Percentiles rank a stretch among this genome's conserved stretches.
Evolutionary conservation across 371 early-diverging fungal genomes (phyloP).

Genomic region (Capillidium rhysosporum): DNA sequence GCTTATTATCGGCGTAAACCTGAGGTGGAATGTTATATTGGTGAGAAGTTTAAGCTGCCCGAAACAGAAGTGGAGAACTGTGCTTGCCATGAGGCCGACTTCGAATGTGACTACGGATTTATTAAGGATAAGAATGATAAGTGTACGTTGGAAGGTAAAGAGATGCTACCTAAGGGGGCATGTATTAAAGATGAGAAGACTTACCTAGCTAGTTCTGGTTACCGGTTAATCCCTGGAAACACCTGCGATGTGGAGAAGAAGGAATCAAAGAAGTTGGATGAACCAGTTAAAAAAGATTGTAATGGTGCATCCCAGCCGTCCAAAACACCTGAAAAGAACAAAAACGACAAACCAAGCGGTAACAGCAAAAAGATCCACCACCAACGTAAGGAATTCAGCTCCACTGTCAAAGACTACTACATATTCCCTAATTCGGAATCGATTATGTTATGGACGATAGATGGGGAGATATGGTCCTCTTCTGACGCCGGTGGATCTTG

Average conservation of each 20-base stretch:
- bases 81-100: slow-evolving; percentile 62
- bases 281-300: slow-evolving; percentile 37
- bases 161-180: slow-evolving; percentile 22
- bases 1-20: slow-evolving; percentile 51
- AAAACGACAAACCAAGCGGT: background rate
- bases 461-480: slow-evolving; percentile 38
- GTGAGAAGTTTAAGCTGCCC: slow-evolving; percentile 34
- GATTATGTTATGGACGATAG: slow-evolving; percentile 26
- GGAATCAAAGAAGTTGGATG: slow-evolving; percentile 29
- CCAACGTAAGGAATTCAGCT: background rate
- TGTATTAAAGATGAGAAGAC: slow-evolving; percentile 35
- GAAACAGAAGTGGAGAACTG: slow-evolving; percentile 34
- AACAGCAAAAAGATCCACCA: background rate
- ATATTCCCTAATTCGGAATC: slow-evolving; percentile 18
- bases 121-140: slow-evolving; percentile 24
- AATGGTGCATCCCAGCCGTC: slow-evolving; percentile 17
- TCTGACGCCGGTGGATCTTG: slow-evolving; percentile 41
- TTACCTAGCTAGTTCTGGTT: slow-evolving; percentile 69
- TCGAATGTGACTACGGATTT: slow-evolving; percentile 82
- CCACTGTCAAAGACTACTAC: slow-evolving; percentile 9
- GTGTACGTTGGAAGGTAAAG: slow-evolving; percentile 32
- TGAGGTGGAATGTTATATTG: slow-evolving; percentile 59
- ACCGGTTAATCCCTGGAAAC: slow-evolving; percentile 68
- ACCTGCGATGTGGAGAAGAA: slow-evolving; percentile 29
- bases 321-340: slow-evolving; percentile 10